Evolutionary conservation across 2,329 filamentous ascomycete genomes (phyloP).

Genomic region (Basipetospora chlamydospora): DNA sequence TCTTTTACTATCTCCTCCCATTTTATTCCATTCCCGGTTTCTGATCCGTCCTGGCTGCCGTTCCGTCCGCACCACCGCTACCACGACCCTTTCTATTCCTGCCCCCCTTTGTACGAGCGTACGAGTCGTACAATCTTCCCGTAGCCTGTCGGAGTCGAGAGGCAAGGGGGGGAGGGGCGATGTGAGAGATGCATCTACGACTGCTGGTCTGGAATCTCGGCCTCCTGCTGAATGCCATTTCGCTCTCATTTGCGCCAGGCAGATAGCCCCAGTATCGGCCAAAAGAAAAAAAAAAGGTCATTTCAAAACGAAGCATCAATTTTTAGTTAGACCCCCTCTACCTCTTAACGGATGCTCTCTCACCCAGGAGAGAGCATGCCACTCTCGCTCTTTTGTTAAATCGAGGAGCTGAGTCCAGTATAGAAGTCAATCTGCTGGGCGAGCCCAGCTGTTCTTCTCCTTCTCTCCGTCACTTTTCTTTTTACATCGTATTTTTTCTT

Average conservation of each 20-base stretch:
- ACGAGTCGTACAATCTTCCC: too few relatives aligned
- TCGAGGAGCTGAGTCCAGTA: too few relatives aligned
- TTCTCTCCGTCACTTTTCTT: not conserved
- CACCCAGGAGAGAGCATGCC: too few relatives aligned
- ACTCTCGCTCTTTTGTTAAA: too few relatives aligned
- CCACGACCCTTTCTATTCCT: not conserved
- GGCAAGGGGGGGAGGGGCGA: conserved; percentile 5
- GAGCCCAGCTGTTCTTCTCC: not conserved
- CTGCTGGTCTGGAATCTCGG: conserved; percentile 1
- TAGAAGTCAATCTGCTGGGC: not conserved
- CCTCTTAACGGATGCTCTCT: too few relatives aligned
- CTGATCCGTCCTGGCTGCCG: conserved; percentile 3
- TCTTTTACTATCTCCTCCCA: not conserved
- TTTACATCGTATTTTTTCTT: not conserved
- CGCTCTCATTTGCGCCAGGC: conserved; percentile 1
- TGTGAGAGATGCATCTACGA: not conserved
- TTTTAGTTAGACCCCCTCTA: too few relatives aligned
- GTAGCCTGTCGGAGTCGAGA: not conserved
- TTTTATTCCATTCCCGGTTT: conserved; percentile 1
- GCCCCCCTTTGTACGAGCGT: too few relatives aligned
- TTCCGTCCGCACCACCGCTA: not conserved
- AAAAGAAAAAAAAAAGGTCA: too few relatives aligned
- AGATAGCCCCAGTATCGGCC: too few relatives aligned
- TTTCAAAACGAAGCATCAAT: too few relatives aligned
- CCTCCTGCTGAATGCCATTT: not conserved